Conservation (phyloP, 148 eudicot genomes). For the Tetragonia tetragonoides region DNA sequence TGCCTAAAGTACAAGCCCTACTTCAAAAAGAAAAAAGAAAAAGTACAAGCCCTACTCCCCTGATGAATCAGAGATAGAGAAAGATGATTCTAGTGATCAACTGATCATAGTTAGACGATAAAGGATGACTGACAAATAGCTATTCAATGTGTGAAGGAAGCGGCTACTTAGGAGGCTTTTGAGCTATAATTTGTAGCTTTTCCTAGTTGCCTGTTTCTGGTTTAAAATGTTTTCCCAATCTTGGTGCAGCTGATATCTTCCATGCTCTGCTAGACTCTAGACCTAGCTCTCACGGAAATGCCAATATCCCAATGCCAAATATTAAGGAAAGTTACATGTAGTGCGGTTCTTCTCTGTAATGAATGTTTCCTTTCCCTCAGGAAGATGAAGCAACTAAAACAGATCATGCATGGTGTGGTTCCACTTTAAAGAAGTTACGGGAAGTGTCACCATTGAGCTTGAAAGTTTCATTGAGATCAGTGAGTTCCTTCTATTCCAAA, state of each 20-base stretch:
- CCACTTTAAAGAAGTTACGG: slow-evolving; percentile 58
- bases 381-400: slow-evolving; percentile 67
- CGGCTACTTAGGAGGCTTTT: no score
- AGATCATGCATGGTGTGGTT: slow-evolving; percentile 67
- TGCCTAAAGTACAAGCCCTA: no score
- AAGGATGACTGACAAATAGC: no score
- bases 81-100: no score
- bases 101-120: no score
- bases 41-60: no score
- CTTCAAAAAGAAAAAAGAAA: no score
- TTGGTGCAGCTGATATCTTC: not conserved
- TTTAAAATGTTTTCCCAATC: not conserved
- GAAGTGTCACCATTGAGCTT: slow-evolving; percentile 83
- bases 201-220: no score
- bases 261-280: not conserved
- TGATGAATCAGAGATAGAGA: no score
- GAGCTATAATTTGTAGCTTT: no score
- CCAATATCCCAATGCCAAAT: not conserved
- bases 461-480: slow-evolving; percentile 84
- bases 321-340: not conserved
- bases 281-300: not conserved
- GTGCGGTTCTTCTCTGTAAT: not conserved
- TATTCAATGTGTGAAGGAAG: no score
- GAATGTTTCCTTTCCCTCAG: slow-evolving; percentile 31
- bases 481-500: slow-evolving; percentile 34